These are phyloP conservation scores for Boletus fagicola DNA, from an alignment of 768 basidiomycete genomes.

Conservation along the genomic window DNA sequence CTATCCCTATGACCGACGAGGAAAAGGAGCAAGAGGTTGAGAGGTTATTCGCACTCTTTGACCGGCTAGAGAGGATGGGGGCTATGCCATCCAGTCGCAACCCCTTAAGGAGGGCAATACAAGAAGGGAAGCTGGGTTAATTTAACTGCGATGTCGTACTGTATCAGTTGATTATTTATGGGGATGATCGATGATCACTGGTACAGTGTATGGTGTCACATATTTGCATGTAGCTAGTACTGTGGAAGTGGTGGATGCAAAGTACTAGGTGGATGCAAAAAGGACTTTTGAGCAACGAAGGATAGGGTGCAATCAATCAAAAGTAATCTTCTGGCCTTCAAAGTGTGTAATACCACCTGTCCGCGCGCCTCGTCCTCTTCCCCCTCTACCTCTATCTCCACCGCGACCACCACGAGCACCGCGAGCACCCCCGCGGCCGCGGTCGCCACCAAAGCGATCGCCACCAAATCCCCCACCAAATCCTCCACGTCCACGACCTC, in stretches of 20 bases:
- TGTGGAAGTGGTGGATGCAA: background rate
- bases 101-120: conserved; percentile 70
- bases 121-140: conserved; percentile 23
- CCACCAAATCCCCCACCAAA: too few relatives aligned
- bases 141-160: background rate
- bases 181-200: background rate
- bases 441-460: conserved; percentile 29
- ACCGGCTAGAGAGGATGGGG: conserved; percentile 78
- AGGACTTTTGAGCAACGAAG: background rate
- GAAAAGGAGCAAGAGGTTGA: conserved; percentile 95
- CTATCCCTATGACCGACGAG: conserved; percentile 81
- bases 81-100: conserved; percentile 63
- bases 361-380: conserved; percentile 43
- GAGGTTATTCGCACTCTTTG: conserved; percentile 87
- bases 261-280: background rate
- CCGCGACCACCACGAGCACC: conserved; percentile 47
- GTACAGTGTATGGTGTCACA: background rate
- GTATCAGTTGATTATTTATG: background rate
- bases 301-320: conserved; percentile 27
- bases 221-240: background rate
- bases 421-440: conserved; percentile 41
- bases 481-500: conserved; percentile 33
- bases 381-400: conserved; percentile 35
- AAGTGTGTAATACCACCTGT: conserved; percentile 51
- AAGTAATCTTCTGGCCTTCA: conserved; percentile 54